These are phyloP conservation scores for Trichoderma reesei DNA, from an alignment of 495 filamentous ascomycete species.

Conservation along the genomic window DNA sequence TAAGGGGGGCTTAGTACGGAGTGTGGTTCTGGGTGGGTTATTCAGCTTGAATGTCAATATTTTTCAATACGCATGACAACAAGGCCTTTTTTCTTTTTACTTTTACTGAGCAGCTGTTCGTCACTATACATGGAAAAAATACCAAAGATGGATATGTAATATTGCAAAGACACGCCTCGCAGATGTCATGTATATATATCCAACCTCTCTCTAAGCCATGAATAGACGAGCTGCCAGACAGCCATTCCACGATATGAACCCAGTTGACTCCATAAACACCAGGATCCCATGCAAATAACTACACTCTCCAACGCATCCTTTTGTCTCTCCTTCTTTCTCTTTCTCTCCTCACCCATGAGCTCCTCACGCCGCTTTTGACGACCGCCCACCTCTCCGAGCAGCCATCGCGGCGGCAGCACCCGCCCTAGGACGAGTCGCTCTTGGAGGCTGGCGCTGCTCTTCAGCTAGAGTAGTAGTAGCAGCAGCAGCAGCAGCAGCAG, in stretches of 20 bases:
- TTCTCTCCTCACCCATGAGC: too few relatives aligned
- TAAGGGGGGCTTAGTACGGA: neutral
- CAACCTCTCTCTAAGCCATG: too few relatives aligned
- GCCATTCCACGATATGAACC: too few relatives aligned
- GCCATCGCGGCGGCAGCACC: neutral
- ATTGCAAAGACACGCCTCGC: too few relatives aligned
- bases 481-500: slow-evolving; percentile 9
- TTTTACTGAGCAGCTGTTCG: neutral
- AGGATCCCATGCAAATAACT: neutral
- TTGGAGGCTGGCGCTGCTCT: slow-evolving; percentile 7
- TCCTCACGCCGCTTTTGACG: neutral
- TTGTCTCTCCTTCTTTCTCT: too few relatives aligned
- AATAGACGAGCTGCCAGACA: too few relatives aligned
- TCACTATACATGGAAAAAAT: too few relatives aligned
- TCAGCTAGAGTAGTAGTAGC: neutral
- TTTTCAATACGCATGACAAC: neutral
- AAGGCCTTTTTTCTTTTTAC: neutral
- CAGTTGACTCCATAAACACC: neutral
- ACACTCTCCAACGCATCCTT: neutral
- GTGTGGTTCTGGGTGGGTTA: neutral
- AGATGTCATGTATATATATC: too few relatives aligned
- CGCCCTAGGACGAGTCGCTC: slow-evolving; percentile 4
- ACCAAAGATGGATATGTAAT: too few relatives aligned
- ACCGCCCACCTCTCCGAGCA: neutral
- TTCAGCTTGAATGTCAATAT: neutral